Base-by-base conservation (phyloP, 306 rosid genomes). In the Erythrophleum fordii region DNA sequence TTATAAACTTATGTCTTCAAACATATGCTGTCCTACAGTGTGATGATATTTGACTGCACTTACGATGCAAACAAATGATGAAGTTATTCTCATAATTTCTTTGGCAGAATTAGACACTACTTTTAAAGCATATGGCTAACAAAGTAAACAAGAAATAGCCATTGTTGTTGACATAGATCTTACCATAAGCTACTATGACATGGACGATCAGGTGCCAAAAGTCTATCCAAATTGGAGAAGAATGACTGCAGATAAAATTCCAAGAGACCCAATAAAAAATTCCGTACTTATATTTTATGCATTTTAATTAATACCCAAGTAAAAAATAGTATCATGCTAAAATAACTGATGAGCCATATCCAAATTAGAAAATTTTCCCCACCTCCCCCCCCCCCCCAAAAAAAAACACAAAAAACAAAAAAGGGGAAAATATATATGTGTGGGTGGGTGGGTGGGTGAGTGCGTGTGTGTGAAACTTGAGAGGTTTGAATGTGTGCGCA, bases 161-260 rank as follows among this genome's bases (percentile, higher is more conserved):
- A 59, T 35, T 46, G 52, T 68, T 23, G 58, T 28, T 48, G 62
- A 13, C 49, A 69, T 69, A 61, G 72, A 69, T 80, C 93, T 91
- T 90, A 92, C 97, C 97, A 95, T 86, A 95, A 91, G 91, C 97
- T 84, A 86, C 92, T 81, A 74, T 95, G 97, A 80, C 98, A 95
- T 29, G 97, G 97, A 59, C 78, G 86, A 83, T 95, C 79, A 59
- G 95, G 97, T 41, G 94, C 93, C 85, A 95, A 72, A 86, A 92
- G 92, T 82, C 87, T 91, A 82, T 95, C 97, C 95, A 92, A 73
- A 83, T 90, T 91, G 77, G 89, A 91, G 86, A 90, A 90, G 58
- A 92, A 86, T 72, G 94, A 88, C 98, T 91, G 97, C 86, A 92
- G 16, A 83, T 22, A 9, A 83, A 25, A 89, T 64, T 76, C 73